Base-by-base conservation (phyloP, 2,329 filamentous ascomycete species). In the Cladosporium phlei region DNA sequence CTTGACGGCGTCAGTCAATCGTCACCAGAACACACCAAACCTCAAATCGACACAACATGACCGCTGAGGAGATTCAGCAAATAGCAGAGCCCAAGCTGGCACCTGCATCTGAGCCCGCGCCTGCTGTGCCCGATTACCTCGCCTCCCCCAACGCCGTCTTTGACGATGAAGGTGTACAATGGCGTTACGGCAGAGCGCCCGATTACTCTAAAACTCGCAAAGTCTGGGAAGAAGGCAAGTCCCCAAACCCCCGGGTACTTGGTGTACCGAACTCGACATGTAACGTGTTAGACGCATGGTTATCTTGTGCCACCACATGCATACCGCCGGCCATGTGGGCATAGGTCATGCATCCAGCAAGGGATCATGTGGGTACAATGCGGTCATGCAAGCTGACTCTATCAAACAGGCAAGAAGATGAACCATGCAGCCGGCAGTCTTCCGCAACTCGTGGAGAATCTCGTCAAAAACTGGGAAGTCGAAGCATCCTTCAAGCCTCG, bases 391-490 rank as follows among this genome's bases (percentile, higher is more conserved):
- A 45, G 42, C 42, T 45, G 42, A 45, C 42, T 21, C 24, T 28
- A 37, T 29, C 3, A 4, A 9, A 20, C 57, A 85, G 80, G 76
- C 44, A 83, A 81, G 62, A 69, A 66, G 27, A 72, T 68, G 63
- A 73, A 65, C 56, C 82, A 85, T 61, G 64, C 66, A 35, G 69
- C 78, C 3, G 72, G 71, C 27, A 80, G 75, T 47, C 73, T 85
- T 2, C 74, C 77, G 11, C 66, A 74, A 38, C 73, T 85, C 4
- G 80, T 85, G 29, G 76, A 85, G 61, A 85, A 85, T 59, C 74
- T 85, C 1, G 81, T 85, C 59, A 85, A 85, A 68, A 85, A 85
- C 62, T 85, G 82, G 82, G 82, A 85, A 63, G 76, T 85, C 42
- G 82, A 85, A 62, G 82, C 82, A 1, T 83, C 79, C 0, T 84